These are phyloP conservation scores for Tolypocladium capitatum DNA, from an alignment of 2,329 filamentous ascomycete species.

Conservation along the genomic window DNA sequence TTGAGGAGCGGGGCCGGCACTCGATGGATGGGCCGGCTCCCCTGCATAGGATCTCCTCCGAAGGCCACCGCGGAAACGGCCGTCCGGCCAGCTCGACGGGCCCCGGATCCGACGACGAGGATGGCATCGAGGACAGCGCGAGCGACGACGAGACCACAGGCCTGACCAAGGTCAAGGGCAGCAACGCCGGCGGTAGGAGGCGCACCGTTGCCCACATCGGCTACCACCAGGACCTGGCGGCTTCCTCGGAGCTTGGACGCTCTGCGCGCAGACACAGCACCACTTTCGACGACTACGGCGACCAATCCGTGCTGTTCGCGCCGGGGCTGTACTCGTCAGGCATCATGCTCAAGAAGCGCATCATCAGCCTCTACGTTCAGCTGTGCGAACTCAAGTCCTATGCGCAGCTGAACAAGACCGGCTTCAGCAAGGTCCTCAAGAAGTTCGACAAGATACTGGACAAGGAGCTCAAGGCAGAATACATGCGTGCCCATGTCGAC, in stretches of 20 bases:
- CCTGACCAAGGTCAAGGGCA: slow-evolving; percentile 31
- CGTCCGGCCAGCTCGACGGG: slow-evolving; percentile 25
- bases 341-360: slow-evolving; percentile 85
- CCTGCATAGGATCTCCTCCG: slow-evolving; percentile 18
- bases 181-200: slow-evolving; percentile 25
- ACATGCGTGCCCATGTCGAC: slow-evolving; percentile 62
- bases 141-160: slow-evolving; percentile 48
- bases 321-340: slow-evolving; percentile 51
- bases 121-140: slow-evolving; percentile 42
- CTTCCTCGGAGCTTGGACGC: slow-evolving; percentile 45
- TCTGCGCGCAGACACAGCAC: slow-evolving; percentile 50
- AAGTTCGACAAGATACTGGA: slow-evolving; percentile 97
- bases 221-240: slow-evolving; percentile 40
- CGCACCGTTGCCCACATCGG: slow-evolving; percentile 20
- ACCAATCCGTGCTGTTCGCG: slow-evolving; percentile 54
- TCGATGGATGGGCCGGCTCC: slow-evolving; percentile 28
- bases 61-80: slow-evolving; percentile 12
- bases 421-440: slow-evolving; percentile 91
- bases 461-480: slow-evolving; percentile 62
- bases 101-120: slow-evolving; percentile 40
- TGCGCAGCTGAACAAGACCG: slow-evolving; percentile 89
- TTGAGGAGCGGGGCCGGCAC: slow-evolving; percentile 53
- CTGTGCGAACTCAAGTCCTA: slow-evolving; percentile 94
- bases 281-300: slow-evolving; percentile 64
- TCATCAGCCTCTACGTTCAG: slow-evolving; percentile 76